Evolutionary conservation across 352 stramenopile genomes (phyloP).

Genomic region (Phytophthora cryptogea): DNA sequence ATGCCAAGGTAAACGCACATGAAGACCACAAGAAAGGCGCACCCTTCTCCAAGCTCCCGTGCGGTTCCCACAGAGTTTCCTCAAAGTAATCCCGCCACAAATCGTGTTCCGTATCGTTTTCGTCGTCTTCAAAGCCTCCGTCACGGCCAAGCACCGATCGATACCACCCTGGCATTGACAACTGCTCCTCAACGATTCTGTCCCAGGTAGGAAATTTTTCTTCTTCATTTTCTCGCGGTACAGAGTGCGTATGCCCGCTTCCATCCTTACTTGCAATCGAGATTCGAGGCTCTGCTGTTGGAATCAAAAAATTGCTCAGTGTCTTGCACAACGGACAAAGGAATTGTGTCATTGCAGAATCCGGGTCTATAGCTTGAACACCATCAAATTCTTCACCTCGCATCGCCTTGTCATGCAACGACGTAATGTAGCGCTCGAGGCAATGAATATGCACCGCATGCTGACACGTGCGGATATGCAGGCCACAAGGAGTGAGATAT

Average conservation of each 20-base stretch:
- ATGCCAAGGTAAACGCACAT: slow-evolving; percentile 80
- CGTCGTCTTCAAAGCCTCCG: slow-evolving; percentile 49
- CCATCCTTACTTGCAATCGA: slow-evolving; percentile 29
- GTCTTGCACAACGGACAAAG: slow-evolving; percentile 93
- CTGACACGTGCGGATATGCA: slow-evolving; percentile 87
- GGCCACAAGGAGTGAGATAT: slow-evolving; percentile 75
- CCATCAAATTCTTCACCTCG: slow-evolving; percentile 89
- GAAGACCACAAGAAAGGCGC: slow-evolving; percentile 86
- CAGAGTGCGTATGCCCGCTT: slow-evolving; percentile 22
- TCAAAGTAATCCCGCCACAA: slow-evolving; percentile 89
- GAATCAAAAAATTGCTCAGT: slow-evolving; percentile 91
- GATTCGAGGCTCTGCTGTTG: slow-evolving; percentile 58
- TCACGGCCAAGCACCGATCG: slow-evolving; percentile 72
- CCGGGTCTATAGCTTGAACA: slow-evolving; percentile 86
- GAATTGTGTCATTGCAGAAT: slow-evolving; percentile 91
- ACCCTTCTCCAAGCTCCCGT: slow-evolving; percentile 86
- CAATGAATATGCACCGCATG: slow-evolving; percentile 89
- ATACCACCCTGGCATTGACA: slow-evolving; percentile 69
- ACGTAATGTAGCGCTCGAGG: slow-evolving; percentile 85
- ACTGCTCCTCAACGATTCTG: slow-evolving; percentile 63
- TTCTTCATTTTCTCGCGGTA: slow-evolving; percentile 16
- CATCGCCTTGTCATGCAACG: slow-evolving; percentile 86
- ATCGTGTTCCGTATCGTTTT: slow-evolving; percentile 68
- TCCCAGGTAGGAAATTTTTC: slow-evolving; percentile 45
- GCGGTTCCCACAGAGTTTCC: slow-evolving; percentile 85